These are phyloP conservation scores for Mycena alexandri DNA, from an alignment of 768 basidiomycete genomes.

Conservation along the genomic window DNA sequence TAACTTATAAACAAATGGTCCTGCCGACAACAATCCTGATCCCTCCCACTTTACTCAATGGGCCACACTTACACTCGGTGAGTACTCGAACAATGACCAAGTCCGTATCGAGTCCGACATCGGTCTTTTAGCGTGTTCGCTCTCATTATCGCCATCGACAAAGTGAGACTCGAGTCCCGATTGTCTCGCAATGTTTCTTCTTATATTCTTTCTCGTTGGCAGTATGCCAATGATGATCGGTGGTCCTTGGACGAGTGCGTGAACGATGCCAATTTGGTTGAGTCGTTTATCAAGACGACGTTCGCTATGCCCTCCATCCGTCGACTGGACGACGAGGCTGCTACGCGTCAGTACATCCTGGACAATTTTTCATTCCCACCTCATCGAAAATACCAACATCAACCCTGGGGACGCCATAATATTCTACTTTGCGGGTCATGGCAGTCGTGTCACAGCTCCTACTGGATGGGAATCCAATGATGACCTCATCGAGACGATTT, in stretches of 20 bases:
- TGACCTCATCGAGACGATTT: conserved; percentile 18
- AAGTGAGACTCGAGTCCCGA: conserved; percentile 8
- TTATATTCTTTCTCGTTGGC: conserved; percentile 6
- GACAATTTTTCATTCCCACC: conserved; percentile 9
- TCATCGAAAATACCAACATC: conserved; percentile 6
- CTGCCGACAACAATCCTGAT: not conserved
- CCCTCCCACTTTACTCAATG: conserved; percentile 2
- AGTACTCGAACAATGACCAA: conserved; percentile 1
- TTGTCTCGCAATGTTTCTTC: conserved; percentile 12
- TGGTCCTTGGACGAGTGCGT: conserved; percentile 9
- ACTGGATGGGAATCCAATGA: conserved; percentile 8
- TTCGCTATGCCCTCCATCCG: conserved; percentile 9
- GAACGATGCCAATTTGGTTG: conserved; percentile 13
- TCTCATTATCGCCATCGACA: conserved; percentile 1
- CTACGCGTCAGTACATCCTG: conserved; percentile 13
- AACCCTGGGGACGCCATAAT: conserved; percentile 10
- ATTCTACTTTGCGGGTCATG: conserved; percentile 15
- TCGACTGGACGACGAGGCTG: conserved; percentile 14
- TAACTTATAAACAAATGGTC: no score
- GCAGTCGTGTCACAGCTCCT: conserved; percentile 17
- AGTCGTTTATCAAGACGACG: conserved; percentile 10
- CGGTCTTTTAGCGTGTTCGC: conserved; percentile 8
- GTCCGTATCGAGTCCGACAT: conserved; percentile 8
- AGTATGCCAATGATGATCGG: conserved; percentile 9
- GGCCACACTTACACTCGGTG: not conserved